These are phyloP conservation scores for Teunomyces cretensis DNA, from an alignment of 805 yeast genomes.

Conservation along the genomic window DNA sequence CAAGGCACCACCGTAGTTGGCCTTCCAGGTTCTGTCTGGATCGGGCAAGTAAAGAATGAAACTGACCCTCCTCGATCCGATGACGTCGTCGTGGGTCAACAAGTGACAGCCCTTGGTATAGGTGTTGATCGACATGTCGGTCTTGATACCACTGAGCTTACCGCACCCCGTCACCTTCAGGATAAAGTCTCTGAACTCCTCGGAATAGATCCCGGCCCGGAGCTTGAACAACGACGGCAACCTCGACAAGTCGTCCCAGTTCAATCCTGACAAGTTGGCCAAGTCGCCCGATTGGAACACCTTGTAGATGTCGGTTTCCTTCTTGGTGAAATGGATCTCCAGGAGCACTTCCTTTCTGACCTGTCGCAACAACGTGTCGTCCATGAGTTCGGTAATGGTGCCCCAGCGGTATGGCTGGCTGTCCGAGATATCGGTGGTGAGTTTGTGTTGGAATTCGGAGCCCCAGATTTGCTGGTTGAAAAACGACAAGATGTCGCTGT, in stretches of 20 bases:
- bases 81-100: conserved; percentile 95
- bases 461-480: conserved; percentile 53
- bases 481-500: conserved; percentile 9
- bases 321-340: conserved; percentile 86
- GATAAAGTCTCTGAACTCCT: conserved; percentile 76
- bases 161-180: conserved; percentile 84
- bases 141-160: conserved; percentile 81
- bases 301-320: conserved; percentile 96
- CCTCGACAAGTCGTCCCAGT: conserved; percentile 68
- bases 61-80: conserved; percentile 90
- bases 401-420: conserved; percentile 92
- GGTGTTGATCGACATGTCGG: conserved; percentile 90
- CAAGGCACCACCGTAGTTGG: conserved; percentile 90
- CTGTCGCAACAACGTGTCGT: conserved; percentile 71
- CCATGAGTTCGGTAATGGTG: conserved; percentile 66
- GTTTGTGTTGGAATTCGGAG: conserved; percentile 32
- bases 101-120: conserved; percentile 93
- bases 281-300: conserved; percentile 88
- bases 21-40: conserved; percentile 86
- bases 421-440: conserved; percentile 45
- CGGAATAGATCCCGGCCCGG: conserved; percentile 84
- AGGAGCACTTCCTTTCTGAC: conserved; percentile 83
- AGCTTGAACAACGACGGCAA: conserved; percentile 75
- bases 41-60: conserved; percentile 92
- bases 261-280: conserved; percentile 85